Base-by-base conservation (phyloP, 768 basidiomycete genomes). In the Epithele typhae region DNA sequence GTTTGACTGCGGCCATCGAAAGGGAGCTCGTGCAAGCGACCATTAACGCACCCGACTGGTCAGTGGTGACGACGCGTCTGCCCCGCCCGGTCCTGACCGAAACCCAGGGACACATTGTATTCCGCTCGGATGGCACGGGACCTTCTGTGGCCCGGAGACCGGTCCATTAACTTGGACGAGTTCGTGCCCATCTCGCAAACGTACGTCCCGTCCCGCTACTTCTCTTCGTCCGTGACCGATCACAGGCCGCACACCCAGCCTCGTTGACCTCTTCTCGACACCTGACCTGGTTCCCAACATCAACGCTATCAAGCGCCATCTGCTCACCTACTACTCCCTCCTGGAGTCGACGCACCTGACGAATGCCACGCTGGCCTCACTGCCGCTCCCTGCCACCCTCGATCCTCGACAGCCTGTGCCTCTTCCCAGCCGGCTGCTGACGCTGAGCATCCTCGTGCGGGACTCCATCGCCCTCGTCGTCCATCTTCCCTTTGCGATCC, bases 31-130 rank as follows among this genome's bases (percentile, higher is more conserved):
- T 83, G 19, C 78, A 80, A 64, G 69, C 84, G 30, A 96, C 89
- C 6, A 78, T 98, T 48, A 98, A 99, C 61, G 89, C 92, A 11
- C 84, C 89, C 25, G 91, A 97, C 64, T 99, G 96, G 94, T 92
- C 73, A 46, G 76, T 73, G 12, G 25, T 30, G 8, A 14, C 14
- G 27, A 7, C n/a, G n/a, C 14, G 7, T 30, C 8, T 30, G 27
- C 14, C 27, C 14, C 14, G 27, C 27, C 8, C 14, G 27, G 8
- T 7, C 27, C 7, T 30, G 27, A 30, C 27, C 7, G 8, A 30
- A 30, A 30, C 27, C 27, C 37, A 96, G 92, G 93, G 88, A 95
- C 51, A 89, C 91, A 0, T 73, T 96, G 4, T 90, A 87, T 64
- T 82, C 81, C 27, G 93, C 92, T 6, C 81, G 88, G 46, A 97